These are phyloP conservation scores for Asclepias syriaca DNA, from an alignment of 257 asterid genomes.

Conservation along the genomic window DNA sequence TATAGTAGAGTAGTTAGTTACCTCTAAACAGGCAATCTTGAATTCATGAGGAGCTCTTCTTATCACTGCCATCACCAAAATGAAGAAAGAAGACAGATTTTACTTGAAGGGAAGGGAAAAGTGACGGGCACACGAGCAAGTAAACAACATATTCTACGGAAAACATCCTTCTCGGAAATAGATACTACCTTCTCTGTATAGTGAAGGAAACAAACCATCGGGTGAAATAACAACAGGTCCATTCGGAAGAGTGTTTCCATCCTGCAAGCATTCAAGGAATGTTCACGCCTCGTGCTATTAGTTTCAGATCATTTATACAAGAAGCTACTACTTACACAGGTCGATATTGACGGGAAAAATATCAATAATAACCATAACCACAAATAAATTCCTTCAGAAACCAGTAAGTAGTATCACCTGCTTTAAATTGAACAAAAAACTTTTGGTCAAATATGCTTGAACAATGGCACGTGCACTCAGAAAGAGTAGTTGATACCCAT, in stretches of 20 bases:
- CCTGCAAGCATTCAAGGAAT: conserved; percentile 43
- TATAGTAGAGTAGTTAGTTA: conserved; percentile 14
- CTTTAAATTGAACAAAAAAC: conserved; percentile 85
- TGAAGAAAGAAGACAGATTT: conserved; percentile 1
- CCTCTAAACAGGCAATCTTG: conserved; percentile 99
- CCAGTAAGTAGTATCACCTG: conserved; percentile 51
- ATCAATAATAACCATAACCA: not conserved
- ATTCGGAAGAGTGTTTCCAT: conserved; percentile 86
- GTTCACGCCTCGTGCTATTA: not conserved
- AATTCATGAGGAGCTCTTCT: conserved; percentile 99
- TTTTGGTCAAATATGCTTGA: conserved; percentile 90
- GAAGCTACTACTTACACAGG: not conserved
- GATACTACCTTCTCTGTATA: conserved; percentile 79
- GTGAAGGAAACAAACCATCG: conserved; percentile 91
- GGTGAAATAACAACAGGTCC: conserved; percentile 99
- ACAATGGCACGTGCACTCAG: conserved; percentile 98
- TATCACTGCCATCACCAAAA: conserved; percentile 51
- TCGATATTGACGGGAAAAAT: not conserved
- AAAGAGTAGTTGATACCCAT: conserved; percentile 95
- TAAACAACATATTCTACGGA: not conserved
- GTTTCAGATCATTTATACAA: not conserved
- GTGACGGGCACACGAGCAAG: not conserved
- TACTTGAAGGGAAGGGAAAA: not conserved
- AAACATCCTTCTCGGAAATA: conserved; percentile 5
- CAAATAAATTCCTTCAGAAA: not conserved